Evolutionary conservation across 176 grass and related monocot genomes (phyloP), one percentile per base, ranked within the genome.

Genomic region (Ensete ventricosum): DNA sequence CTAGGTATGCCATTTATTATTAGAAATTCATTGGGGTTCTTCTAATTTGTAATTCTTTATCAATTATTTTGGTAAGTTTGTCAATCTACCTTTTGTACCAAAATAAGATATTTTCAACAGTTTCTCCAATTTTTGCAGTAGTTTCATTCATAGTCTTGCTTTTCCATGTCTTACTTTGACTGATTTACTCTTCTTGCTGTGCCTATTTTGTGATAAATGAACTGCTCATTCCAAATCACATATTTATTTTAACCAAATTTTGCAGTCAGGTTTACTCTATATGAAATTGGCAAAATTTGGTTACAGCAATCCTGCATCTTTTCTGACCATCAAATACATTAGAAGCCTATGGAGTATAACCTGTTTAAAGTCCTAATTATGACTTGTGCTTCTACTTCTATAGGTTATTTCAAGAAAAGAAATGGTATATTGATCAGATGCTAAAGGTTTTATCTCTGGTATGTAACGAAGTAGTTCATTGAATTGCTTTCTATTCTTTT

Each of bases 381-480:
- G 48, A 21, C 78, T 81, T 54, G 23, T 58, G 19, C 19, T 80
- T 76, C 80, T 73, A 12, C 13, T 87, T 67, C 69, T 75, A 67
- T 87, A 99, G 96, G 86, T 99, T 99, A 86, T 95, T 82, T 50
- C 86, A 91, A 84, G 96, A 95, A 76, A 99, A 91, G 78, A 78
- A 89, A 74, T 99, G 96, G 96, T 99, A 99, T 65, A 67, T 99
- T 54, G 96, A 95, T 76, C 96, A 95, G 62, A 99, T 99, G 96
- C 87, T 99, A 83, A 99, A 93, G 77, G 96, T 95, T 78, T 87
- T 99, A 78, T 91, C 84, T 16, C 71, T 99, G 96, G 96, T 99
- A 89, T 34, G 95, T 84, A 34, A 71, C 76, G 49, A 59, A 71
- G 1, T 79, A 84, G 52, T 73, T 80, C 26, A 19, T 8, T 6